Evolutionary conservation across 148 eudicot genomes (phyloP).

Genomic region (Rhododendron kiyosumense): DNA sequence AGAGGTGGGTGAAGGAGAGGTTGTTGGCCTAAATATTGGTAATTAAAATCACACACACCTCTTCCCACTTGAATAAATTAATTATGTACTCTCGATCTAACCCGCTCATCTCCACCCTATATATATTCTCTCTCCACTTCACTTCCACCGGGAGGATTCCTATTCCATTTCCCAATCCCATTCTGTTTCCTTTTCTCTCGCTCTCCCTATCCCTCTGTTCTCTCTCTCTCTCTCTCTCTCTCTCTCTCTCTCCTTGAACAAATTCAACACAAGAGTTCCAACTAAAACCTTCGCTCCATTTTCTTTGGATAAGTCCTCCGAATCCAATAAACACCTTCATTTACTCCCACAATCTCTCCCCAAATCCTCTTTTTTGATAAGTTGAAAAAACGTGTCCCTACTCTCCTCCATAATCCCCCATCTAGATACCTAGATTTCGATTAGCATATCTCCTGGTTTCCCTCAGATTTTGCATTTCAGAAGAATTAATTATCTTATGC

Average conservation of each 20-base stretch:
- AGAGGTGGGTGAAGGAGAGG: not conserved
- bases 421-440: not conserved
- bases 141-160: conserved; percentile 3
- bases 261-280: not conserved
- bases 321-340: not conserved
- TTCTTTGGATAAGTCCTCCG: not conserved
- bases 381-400: not conserved
- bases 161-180: not conserved
- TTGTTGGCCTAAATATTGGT: not conserved
- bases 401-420: not conserved
- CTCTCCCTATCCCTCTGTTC: not conserved
- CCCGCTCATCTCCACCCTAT: not conserved
- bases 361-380: not conserved
- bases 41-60: too few relatives aligned
- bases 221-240: not conserved
- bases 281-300: not conserved
- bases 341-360: not conserved
- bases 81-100: not conserved
- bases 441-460: not conserved
- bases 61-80: too few relatives aligned
- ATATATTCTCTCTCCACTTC: conserved; percentile 5
- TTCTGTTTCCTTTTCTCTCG: not conserved
- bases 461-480: not conserved
- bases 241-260: not conserved
- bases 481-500: not conserved